Base-by-base conservation (phyloP, 2,329 filamentous ascomycete species). In the Phialophora expanda region DNA sequence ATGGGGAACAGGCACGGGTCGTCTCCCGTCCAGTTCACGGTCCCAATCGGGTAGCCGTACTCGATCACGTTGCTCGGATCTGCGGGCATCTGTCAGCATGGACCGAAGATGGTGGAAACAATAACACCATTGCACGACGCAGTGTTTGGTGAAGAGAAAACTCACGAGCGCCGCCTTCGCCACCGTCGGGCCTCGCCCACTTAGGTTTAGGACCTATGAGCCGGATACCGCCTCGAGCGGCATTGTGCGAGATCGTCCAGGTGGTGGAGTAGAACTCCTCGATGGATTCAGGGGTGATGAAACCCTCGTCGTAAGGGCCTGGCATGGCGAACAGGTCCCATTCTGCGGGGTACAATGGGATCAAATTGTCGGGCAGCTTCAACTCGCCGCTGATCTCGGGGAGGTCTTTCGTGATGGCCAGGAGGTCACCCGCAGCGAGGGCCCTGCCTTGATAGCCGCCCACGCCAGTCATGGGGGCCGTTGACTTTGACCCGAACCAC, bases 221-320 rank as follows among this genome's bases (percentile, higher is more conserved):
- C 6, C 87, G 81, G 28, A 89, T 85, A 0, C 86, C 87, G 48
- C 83, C 85, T 64, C 87, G 79, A 12, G 84, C 85, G 0, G 85
- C 83, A 65, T 89, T 89, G 70, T 89, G 86, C 0, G 83, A 85
- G 1, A 89, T 79, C 56, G 85, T 85, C 84, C 85, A 88, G n/a
- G 80, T 76, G 0, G 82, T 84, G 4, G 76, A 75, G 74, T 87
- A 89, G 1, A 89, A 79, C 76, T 84, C 85, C 9, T 85, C 80
- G 57, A 86, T 81, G 62, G 84, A 84, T 59, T 85, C 81, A 0
- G 78, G 72, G 0, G 78, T 72, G 11, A 87, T 75, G 68, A 84
- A 86, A 0, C 82, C 85, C 61, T 84, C 80, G 50, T 85, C 82
- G 59, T 87, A 85, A 0, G 85, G 85, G 0, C 85, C 85, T 5